These are phyloP conservation scores for Trametes hirsuta DNA, from an alignment of 1,284 basidiomycete genomes.

Conservation along the genomic window DNA sequence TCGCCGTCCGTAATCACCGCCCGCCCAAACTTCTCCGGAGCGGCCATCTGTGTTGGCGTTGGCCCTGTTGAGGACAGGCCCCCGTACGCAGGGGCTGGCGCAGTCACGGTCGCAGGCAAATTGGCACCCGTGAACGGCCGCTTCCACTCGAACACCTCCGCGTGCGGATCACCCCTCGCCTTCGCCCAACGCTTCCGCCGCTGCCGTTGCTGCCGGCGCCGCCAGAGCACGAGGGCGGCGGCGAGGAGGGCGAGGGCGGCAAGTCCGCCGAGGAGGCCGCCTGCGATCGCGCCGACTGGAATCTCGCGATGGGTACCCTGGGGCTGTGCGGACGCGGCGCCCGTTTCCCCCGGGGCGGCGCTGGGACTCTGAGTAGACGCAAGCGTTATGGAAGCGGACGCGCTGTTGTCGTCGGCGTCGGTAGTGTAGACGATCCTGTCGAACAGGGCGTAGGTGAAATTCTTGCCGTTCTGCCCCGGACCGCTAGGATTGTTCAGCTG, in stretches of 20 bases:
- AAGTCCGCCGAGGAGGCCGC: constrained; percentile 4
- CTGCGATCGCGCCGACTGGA: constrained; percentile 2
- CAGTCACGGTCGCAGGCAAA: no score
- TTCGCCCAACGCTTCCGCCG: constrained; percentile 2
- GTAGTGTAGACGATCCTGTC: constrained; percentile 32
- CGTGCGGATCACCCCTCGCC: background rate
- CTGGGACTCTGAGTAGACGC: background rate
- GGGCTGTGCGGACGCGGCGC: background rate
- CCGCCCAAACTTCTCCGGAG: no score
- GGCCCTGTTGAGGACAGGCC: no score
- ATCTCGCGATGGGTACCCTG: background rate
- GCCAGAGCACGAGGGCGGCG: background rate
- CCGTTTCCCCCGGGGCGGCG: no score
- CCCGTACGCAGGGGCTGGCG: no score
- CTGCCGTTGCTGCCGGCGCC: background rate
- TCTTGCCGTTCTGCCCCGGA: background rate
- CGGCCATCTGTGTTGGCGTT: no score
- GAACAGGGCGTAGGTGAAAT: constrained; percentile 23
- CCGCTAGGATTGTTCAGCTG: constrained; percentile 1
- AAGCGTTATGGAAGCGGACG: background rate
- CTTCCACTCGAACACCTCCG: background rate
- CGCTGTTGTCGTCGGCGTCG: background rate
- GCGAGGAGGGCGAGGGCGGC: constrained; percentile 5
- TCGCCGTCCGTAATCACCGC: no score
- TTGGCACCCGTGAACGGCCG: no score